phyloP scores from a whole-genome alignment of 169 alveolate genomes.

The Eimeria falciformis region DNA sequence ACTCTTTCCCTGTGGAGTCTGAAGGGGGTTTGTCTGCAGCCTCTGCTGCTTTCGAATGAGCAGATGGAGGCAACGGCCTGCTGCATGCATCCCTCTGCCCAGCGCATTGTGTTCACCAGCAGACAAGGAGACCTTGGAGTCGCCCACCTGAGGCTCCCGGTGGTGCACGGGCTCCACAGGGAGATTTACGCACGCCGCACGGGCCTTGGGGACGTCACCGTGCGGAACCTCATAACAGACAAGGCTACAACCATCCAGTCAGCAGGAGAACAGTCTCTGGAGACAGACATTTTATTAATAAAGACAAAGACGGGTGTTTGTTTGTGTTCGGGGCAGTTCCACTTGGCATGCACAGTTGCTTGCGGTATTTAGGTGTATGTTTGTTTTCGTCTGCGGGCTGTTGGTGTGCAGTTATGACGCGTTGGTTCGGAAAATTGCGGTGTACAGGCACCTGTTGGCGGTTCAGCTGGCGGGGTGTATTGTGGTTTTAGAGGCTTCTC shows the following conservation, averaged over 20 bases:
- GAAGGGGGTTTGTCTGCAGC: slow-evolving; percentile 91
- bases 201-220: slow-evolving; percentile 50
- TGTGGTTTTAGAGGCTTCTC: slow-evolving; percentile 77
- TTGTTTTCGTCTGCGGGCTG: neutral
- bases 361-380: neutral
- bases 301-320: too few relatives aligned
- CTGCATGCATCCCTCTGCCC: slow-evolving; percentile 63
- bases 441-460: slow-evolving; percentile 94
- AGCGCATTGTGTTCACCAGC: slow-evolving; percentile 85
- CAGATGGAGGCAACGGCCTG: slow-evolving; percentile 85
- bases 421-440: slow-evolving; percentile 93
- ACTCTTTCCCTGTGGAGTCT: slow-evolving; percentile 85
- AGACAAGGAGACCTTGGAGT: slow-evolving; percentile 87
- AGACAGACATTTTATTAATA: too few relatives aligned
- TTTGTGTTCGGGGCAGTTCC: too few relatives aligned
- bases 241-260: slow-evolving; percentile 9
- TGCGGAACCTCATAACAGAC: slow-evolving; percentile 31
- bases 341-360: too few relatives aligned
- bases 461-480: slow-evolving; percentile 90
- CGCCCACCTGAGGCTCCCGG: slow-evolving; percentile 85
- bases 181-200: slow-evolving; percentile 85
- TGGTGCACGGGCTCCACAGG: slow-evolving; percentile 91
- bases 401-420: slow-evolving; percentile 87
- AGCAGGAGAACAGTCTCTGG: too few relatives aligned
- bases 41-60: slow-evolving; percentile 83